These are phyloP conservation scores for Ilyonectria robusta DNA, from an alignment of 2,329 filamentous ascomycete genomes.

Conservation along the genomic window DNA sequence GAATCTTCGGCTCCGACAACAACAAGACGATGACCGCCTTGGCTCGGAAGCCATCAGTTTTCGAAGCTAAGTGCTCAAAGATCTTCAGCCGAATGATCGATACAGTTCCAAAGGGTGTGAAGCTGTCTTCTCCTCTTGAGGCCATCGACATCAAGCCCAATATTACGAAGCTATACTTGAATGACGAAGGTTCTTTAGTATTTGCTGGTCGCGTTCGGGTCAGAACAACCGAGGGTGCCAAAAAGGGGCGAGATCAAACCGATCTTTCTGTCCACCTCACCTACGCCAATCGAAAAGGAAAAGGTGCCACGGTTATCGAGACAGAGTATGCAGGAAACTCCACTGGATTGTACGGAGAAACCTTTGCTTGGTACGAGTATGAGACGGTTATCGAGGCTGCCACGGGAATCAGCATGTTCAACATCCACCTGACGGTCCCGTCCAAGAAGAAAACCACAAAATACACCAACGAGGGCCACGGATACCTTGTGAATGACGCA, in stretches of 20 bases:
- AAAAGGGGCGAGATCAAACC: constrained; percentile 35
- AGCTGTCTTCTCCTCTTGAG: constrained; percentile 48
- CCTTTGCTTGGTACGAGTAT: constrained; percentile 52
- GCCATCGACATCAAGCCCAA: constrained; percentile 52
- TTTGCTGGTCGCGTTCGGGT: constrained; percentile 49
- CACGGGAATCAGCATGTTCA: constrained; percentile 51
- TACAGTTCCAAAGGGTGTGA: constrained; percentile 50
- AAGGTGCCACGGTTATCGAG: constrained; percentile 14
- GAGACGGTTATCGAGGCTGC: constrained; percentile 38
- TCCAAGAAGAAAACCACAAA: constrained; percentile 42
- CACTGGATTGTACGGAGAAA: constrained; percentile 42
- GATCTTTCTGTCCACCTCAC: constrained; percentile 45
- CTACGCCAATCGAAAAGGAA: constrained; percentile 28
- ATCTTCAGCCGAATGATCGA: constrained; percentile 55
- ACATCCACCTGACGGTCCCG: constrained; percentile 45
- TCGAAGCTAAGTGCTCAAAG: constrained; percentile 52
- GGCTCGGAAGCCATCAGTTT: constrained; percentile 51
- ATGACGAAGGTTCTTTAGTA: constrained; percentile 41
- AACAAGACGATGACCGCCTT: constrained; percentile 60
- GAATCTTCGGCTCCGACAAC: constrained; percentile 60
- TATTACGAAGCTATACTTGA: constrained; percentile 45
- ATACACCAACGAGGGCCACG: constrained; percentile 45
- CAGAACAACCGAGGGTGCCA: constrained; percentile 24
- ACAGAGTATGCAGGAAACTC: constrained; percentile 33
- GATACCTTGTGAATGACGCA: constrained; percentile 48